Evolutionary conservation across 2,329 filamentous ascomycete species (phyloP), one percentile per base, ranked within the genome.

Genomic region (Pezicula neosporulosa): DNA sequence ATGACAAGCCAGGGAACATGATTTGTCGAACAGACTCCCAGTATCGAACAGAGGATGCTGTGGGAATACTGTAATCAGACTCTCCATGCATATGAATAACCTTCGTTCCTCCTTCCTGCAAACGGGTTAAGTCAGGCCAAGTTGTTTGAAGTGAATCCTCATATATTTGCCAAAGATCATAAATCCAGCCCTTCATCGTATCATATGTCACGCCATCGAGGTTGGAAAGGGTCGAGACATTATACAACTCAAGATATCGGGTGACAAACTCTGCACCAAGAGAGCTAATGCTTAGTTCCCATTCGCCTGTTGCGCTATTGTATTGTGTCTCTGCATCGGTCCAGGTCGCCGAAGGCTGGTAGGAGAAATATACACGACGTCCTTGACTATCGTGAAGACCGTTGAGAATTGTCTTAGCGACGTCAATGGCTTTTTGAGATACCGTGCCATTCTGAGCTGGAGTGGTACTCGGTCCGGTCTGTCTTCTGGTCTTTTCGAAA

Each of bases 31-130:
- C 78, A 5, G 75, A 72, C 50, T 81, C 69, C 67, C 71, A 76
- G 68, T 81, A 83, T 60, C 73, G 76, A 2, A 79, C 72, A 0
- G 77, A 80, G 0, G 75, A 77, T 6, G 69, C 77, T 2, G 78
- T 63, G 2, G 78, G 78, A 55, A 83, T 68, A 4, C 69, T 72
- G 9, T 68, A 63, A 63, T 82, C 80, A 1, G 73, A 74, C 62
- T 82, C 77, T 49, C 78, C 78, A 64, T 82, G 79, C 67, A 73
- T 79, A 62, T 81, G 77, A 7, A 83, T 66, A 3, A 82, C 64
- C 63, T 82, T 83, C 45, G 76, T 77, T 27, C 78, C 78, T 0
- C 68, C 57, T 2, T 66, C 53, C 28, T 74, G 66, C 68, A 81
- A 81, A 15, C 66, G 55, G 2, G 72, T 75, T 1, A 82, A 68